Percentiles rank a stretch among this genome's conserved stretches.
These are phyloP conservation scores for Arctium minus DNA, from an alignment of 129 eudicot species.

Conservation along the genomic window DNA sequence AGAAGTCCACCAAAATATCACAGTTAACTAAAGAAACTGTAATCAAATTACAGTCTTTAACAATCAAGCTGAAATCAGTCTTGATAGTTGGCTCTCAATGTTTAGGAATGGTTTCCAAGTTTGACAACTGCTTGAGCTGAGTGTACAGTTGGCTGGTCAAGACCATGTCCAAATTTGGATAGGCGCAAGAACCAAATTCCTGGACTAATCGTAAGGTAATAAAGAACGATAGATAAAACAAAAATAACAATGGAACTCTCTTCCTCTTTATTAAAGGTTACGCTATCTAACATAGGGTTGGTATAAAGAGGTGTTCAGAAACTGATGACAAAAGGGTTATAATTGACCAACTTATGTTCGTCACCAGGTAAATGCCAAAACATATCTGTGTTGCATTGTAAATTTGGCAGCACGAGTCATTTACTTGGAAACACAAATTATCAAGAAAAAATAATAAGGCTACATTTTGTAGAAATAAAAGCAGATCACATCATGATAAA, in stretches of 20 bases:
- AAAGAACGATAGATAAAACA: background rate
- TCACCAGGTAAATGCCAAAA: background rate
- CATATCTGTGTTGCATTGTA: background rate
- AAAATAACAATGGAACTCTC: background rate
- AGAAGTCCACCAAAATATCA: background rate
- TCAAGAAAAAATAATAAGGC: background rate
- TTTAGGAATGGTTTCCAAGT: background rate
- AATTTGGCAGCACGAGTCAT: background rate
- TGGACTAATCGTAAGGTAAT: background rate
- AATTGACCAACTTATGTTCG: background rate
- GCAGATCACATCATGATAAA: background rate
- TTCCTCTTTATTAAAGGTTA: background rate
- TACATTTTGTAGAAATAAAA: background rate
- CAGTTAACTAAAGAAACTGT: background rate
- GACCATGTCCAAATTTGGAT: background rate
- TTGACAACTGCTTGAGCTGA: background rate
- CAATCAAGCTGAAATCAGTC: background rate
- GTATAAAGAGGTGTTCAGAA: background rate
- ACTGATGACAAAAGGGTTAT: background rate
- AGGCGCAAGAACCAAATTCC: background rate
- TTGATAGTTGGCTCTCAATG: background rate
- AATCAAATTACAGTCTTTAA: background rate
- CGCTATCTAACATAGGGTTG: background rate
- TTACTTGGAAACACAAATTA: background rate
- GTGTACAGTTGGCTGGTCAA: background rate